Evolutionary conservation across 176 grass and related monocot genomes (phyloP).

Genomic region (Luzula sylvatica): DNA sequence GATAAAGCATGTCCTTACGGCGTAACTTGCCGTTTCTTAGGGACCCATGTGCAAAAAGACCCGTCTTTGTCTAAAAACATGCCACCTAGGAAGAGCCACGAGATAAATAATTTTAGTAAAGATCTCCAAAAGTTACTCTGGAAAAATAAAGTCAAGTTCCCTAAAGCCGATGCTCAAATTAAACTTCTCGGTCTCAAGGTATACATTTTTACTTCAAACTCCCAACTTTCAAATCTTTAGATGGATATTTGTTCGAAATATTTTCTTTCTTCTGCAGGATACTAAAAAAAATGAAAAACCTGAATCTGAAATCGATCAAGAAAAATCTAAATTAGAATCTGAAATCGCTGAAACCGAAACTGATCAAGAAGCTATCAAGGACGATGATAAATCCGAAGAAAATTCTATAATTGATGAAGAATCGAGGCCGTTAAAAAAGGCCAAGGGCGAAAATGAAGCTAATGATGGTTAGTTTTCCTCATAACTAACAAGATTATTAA

Average conservation of each 20-base stretch:
- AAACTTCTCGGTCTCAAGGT: conserved; percentile 93
- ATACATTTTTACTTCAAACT: not conserved
- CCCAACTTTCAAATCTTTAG: not conserved
- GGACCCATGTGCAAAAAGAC: conserved; percentile 45
- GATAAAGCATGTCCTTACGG: conserved; percentile 70
- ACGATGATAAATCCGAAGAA: conserved; percentile 14
- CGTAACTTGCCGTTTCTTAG: conserved; percentile 57
- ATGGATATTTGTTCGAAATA: not conserved
- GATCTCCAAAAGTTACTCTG: conserved; percentile 82
- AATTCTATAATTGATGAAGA: conserved; percentile 24
- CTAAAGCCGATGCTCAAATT: conserved; percentile 68
- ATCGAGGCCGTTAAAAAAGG: conserved; percentile 59
- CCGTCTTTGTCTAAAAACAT: conserved; percentile 23
- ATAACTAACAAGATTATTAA: too few relatives aligned
- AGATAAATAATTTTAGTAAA: conserved; percentile 73
- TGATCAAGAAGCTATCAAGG: conserved; percentile 1
- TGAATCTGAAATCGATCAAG: conserved; percentile 18
- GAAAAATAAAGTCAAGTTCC: conserved; percentile 84
- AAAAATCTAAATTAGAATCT: not conserved
- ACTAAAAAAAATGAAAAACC: conserved; percentile 36
- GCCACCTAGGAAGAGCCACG: conserved; percentile 22
- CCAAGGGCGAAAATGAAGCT: conserved; percentile 51
- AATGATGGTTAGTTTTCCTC: too few relatives aligned
- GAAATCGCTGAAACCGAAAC: not conserved
- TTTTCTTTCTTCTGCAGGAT: conserved; percentile 37